Evolutionary conservation across 1,284 basidiomycete genomes (phyloP), one percentile per base, ranked within the genome.

Genomic region (Schizophyllum commune): DNA sequence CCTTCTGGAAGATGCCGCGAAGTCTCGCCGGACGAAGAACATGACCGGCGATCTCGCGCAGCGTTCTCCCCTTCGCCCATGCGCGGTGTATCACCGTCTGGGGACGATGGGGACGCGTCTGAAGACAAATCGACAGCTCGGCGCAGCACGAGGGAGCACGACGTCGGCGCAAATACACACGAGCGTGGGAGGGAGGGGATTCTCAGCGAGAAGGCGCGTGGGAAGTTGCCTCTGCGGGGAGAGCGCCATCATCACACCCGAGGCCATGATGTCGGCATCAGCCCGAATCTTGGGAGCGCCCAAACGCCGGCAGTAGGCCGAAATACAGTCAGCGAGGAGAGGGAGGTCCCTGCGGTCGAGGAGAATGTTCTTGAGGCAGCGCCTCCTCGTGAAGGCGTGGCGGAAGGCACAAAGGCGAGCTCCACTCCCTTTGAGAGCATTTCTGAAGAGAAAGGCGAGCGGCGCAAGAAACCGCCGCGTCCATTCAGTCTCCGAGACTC

Each of bases 1-100:
- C 72, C 71, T 51, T 74, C 72, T 27, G 71, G 72, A 32, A 69
- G 71, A 60, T 63, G 22, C 52, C 69, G 70, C 63, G 39, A 47
- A 27, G 27, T 27, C 17, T 47, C 39, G 39, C 27, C 27, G 27
- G 27, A 5, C 27, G 27, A 27, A 27, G 39, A 47, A 17, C 39
- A 17, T 9, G 39, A 9, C 39, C 39, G 39, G 39, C 39, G 39
- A 47, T 47, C 39, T 47, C 39, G 53, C 64, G 54, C 51, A 61
- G 59, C 33, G 27, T 5, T 27, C 27, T 27, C 9, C 39, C 39
- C 39, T 17, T 47, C 39, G 39, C 39, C 39, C 39, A 47, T 47
- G 39, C 17, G 13, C 9, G 39, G 39, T 8, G 9, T 47, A 47
- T 47, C 39, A 47, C 39, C 39, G 39, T 47, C 34, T 13, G 34